Conservation (phyloP, 2,329 filamentous ascomycete genomes). For the Drechslerella coelobrocha region DNA sequence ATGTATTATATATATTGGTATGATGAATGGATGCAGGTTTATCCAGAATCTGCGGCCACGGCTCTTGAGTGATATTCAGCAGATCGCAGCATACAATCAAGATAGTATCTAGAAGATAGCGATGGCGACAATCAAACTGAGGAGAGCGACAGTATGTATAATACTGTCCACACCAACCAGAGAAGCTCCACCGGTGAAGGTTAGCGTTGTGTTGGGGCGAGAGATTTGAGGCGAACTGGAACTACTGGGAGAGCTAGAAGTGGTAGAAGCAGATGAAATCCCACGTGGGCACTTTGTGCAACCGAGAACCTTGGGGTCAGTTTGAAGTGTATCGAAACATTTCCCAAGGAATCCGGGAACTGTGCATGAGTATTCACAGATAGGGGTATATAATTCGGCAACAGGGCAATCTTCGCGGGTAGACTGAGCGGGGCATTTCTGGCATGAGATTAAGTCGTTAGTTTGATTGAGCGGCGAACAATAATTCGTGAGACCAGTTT, state of each 20-base stretch:
- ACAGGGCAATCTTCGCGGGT: not conserved
- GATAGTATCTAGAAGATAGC: not conserved
- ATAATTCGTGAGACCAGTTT: not conserved
- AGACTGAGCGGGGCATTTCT: not conserved
- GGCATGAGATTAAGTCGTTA: not conserved
- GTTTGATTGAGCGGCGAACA: not conserved
- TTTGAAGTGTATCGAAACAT: not conserved
- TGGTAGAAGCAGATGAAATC: not conserved
- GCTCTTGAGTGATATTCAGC: too few species aligned
- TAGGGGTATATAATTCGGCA: not conserved
- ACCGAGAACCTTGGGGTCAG: not conserved
- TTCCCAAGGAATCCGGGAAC: not conserved
- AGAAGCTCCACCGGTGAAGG: not conserved
- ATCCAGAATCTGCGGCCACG: too few species aligned
- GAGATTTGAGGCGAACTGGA: not conserved
- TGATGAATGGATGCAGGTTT: too few species aligned
- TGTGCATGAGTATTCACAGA: not conserved
- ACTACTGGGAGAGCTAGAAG: not conserved
- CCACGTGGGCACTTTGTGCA: not conserved
- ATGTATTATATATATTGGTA: too few species aligned
- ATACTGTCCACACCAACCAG: too few species aligned
- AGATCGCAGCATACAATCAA: too few species aligned
- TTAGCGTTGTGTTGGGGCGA: not conserved
- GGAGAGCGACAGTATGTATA: not conserved
- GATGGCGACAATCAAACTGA: not conserved